Evolutionary conservation across 208 protist genomes (phyloP), one percentile per base, ranked within the genome.

Genomic region (Angomonas ambiguus): DNA sequence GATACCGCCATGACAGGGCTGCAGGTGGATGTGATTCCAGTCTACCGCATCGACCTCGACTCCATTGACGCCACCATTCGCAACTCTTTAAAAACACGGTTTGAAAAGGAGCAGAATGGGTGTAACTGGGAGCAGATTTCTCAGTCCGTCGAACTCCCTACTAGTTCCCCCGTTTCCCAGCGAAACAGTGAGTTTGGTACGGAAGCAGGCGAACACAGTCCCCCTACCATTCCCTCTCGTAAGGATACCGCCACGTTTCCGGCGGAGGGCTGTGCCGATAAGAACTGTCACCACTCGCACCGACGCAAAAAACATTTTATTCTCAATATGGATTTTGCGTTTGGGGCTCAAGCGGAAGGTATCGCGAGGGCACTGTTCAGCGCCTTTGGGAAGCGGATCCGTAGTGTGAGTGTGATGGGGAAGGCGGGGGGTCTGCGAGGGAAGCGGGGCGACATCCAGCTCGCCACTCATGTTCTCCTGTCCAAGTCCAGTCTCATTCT

Each of bases 291-390:
- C 49, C 22, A 13, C 25, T 3, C 13, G 53, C 25, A 5, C 10
- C 53, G 53, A 22, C 10, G 24, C 20, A 4, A n/a, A 28, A 74
- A 71, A 10, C 88, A 92, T 71, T 88, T 96, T 61, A 85, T 96
- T 69, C 82, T 96, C 71, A 96, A 96, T 70, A 96, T 94, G 86
- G 91, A 96, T 76, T 96, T 93, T 57, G 85, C 87, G 30, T 96
- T 96, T 77, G 91, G 91, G 0, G 85, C 87, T 2, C 91, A 96
- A 72, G 91, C 91, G n/a, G 85, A 86, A 49, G 85, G 83, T 16
- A 94, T 96, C 51, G 83, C 81, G 60, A 74, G 80, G 2, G 78
- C 86, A 24, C 76, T 96, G 28, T 89, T 93, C 78, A 79, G 77
- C 60, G 82, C 85, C 30, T 96, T 96, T 74, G 88, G 84, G 34